A percentile compares a stretch with the other conserved stretches of the same genome.
phyloP scores from a whole-genome alignment of 768 basidiomycete species.

The Mycena vitilis region DNA sequence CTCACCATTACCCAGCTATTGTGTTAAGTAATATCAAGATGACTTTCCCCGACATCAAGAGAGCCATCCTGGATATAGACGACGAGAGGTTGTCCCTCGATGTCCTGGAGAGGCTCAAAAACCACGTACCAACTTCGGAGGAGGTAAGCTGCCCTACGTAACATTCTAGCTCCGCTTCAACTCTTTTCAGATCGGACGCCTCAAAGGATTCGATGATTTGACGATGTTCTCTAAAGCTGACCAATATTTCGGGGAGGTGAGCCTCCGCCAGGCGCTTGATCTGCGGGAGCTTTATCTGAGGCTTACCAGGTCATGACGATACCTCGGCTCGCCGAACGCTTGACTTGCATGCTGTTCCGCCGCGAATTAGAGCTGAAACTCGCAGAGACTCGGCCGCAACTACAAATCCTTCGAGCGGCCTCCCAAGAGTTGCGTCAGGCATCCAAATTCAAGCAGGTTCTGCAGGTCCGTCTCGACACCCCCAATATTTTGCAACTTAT shows the following conservation, averaged over 20 bases:
- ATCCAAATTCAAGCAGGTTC: conserved; percentile 70
- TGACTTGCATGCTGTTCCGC: conserved; percentile 88
- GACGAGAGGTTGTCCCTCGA: conserved; percentile 78
- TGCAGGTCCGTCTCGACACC: conserved; percentile 60
- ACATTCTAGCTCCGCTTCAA: not conserved
- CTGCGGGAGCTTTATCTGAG: not conserved
- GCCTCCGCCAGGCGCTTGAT: conserved; percentile 28
- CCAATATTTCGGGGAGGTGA: conserved; percentile 82
- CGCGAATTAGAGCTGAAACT: conserved; percentile 85
- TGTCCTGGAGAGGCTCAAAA: conserved; percentile 78
- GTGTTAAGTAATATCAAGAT: conserved; percentile 85
- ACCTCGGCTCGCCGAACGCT: conserved; percentile 76
- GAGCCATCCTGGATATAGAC: conserved; percentile 77
- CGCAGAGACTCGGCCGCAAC: conserved; percentile 85
- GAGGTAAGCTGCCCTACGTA: conserved; percentile 61
- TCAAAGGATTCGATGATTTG: conserved; percentile 79
- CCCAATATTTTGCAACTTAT: not conserved
- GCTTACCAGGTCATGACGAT: conserved; percentile 75
- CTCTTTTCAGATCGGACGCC: conserved; percentile 62
- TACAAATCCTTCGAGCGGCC: conserved; percentile 78
- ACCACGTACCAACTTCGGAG: conserved; percentile 82
- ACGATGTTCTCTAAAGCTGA: conserved; percentile 85
- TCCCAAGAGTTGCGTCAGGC: conserved; percentile 76
- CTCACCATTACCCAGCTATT: conserved; percentile 64
- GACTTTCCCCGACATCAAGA: conserved; percentile 71